These are phyloP conservation scores for Monosporascus cannonballus DNA, from an alignment of 2,329 filamentous ascomycete genomes.

Conservation along the genomic window DNA sequence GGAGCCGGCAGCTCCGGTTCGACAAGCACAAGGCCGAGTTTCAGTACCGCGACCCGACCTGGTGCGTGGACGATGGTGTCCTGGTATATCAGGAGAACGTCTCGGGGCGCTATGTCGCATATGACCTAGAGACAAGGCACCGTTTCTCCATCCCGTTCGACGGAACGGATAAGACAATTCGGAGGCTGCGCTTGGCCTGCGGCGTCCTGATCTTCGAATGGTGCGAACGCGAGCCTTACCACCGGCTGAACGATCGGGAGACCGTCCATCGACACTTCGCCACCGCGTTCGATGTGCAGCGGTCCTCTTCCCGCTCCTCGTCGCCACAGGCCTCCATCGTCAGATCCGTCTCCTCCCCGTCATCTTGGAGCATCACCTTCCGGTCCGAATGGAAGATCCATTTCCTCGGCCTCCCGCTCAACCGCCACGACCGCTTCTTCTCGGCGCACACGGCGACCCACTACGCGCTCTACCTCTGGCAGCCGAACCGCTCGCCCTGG, in stretches of 20 bases:
- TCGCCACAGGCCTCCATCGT: conserved; percentile 5
- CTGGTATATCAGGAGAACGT: conserved; percentile 43
- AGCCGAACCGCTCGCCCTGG: conserved; percentile 49
- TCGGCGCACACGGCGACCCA: conserved; percentile 53
- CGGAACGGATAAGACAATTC: conserved; percentile 40
- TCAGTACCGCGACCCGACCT: conserved; percentile 41
- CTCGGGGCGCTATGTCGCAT: conserved; percentile 32
- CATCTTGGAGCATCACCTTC: conserved; percentile 39
- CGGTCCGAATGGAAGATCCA: conserved; percentile 57
- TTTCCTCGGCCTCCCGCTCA: conserved; percentile 48
- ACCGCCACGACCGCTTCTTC: conserved; percentile 54
- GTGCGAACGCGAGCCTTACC: conserved; percentile 47
- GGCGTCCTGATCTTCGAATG: conserved; percentile 58
- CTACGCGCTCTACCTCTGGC: conserved; percentile 58
- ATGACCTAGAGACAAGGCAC: conserved; percentile 42
- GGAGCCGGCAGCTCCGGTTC: conserved; percentile 38
- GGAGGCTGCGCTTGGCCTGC: conserved; percentile 47
- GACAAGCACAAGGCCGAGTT: conserved; percentile 34
- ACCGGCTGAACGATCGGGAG: conserved; percentile 45
- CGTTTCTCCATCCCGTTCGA: conserved; percentile 46
- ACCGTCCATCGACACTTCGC: conserved; percentile 52
- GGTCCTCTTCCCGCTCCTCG: conserved; percentile 5
- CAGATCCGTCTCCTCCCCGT: conserved; percentile 1
- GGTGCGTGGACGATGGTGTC: conserved; percentile 48
- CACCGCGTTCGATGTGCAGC: conserved; percentile 48